A percentile compares a stretch with the other conserved stretches of the same genome.
Evolutionary conservation across 805 yeast genomes (phyloP).

Genomic region (Monosporozyma aerobia): DNA sequence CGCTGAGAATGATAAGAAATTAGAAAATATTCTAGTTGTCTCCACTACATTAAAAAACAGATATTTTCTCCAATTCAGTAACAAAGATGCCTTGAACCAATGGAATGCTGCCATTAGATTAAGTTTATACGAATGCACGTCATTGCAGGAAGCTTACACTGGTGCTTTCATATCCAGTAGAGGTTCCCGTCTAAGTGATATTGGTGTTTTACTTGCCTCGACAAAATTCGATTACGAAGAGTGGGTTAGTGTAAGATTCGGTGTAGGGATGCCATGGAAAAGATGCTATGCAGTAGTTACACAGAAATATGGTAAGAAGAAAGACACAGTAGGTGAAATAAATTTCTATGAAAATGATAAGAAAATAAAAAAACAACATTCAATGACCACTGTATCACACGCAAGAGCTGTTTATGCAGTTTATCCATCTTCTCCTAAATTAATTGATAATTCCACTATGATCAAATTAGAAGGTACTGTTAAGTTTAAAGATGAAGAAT

Average conservation of each 20-base stretch:
- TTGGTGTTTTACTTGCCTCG: constrained; percentile 73
- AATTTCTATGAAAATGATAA: constrained; percentile 79
- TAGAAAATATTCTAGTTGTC: constrained; percentile 73
- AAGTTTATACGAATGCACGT: constrained; percentile 67
- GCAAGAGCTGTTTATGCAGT: constrained; percentile 76
- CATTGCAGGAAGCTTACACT: constrained; percentile 91
- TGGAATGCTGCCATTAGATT: constrained; percentile 85
- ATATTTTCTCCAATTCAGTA: constrained; percentile 67
- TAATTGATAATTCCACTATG: constrained; percentile 82
- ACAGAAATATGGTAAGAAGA: constrained; percentile 45
- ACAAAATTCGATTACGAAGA: constrained; percentile 83
- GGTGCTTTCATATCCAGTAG: constrained; percentile 90
- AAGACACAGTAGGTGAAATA: constrained; percentile 49
- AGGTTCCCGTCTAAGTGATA: constrained; percentile 81
- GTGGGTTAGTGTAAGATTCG: constrained; percentile 91
- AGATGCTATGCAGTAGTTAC: constrained; percentile 86
- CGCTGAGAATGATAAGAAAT: constrained; percentile 35
- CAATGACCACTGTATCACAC: constrained; percentile 69
- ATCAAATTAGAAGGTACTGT: constrained; percentile 82
- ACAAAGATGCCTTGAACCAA: constrained; percentile 49
- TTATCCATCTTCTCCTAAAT: constrained; percentile 76
- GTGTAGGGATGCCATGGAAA: constrained; percentile 97
- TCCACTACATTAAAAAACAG: constrained; percentile 90
- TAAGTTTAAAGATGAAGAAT: constrained; percentile 42
- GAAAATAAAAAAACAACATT: constrained; percentile 52